Base-by-base conservation (phyloP, 2,329 filamentous ascomycete species). In the Fonsecaea multimorphosa region DNA sequence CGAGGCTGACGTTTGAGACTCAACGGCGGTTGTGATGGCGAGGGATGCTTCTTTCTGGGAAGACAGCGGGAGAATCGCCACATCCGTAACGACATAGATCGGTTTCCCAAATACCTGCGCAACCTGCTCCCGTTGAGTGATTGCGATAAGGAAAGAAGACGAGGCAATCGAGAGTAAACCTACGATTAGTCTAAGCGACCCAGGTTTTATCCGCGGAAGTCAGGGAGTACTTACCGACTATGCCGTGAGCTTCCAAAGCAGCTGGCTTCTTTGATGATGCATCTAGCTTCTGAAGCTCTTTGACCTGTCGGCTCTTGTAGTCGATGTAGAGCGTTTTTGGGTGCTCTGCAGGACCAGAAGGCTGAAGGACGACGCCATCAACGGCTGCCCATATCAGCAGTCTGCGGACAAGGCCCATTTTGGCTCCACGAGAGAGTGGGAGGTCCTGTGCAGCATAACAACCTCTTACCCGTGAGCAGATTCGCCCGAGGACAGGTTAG, bases 51-150 rank as follows among this genome's bases (percentile, higher is more conserved):
- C 92, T 46, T 78, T 76, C 73, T 89, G 89, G 5, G 91, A 94
- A 1, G 89, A 86, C 60, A 95, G 88, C 0, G 95, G 95, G 5
- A 96, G 96, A n/a, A 98, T 82, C 6, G 92, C 90, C 34, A 98
- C 91, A 72, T 96, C 92, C 51, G 91, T 95, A 66, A 97, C 87
- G 44, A 92, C 89, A 77, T 96, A 99, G 62, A 98, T 83, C 0
- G 93, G 89, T 62, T 86, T 89, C 5, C 92, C 92, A 70, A 89
- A 88, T 57, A 98, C 88, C 70, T 93, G 89, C 2, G 95, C 95
- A 57, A 98, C 93, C 76, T 96, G 91, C 73, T 96, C 87, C 54
- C 94, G 91, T 64, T 88, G 87, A 24, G 90, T 93, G 73, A 99
- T 96, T 11, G 92, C 90, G 64, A 99, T 86, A 6, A 99, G 85